Conservation (phyloP, 192 early-diverging fungal species). For the Endogone sp. region DNA sequence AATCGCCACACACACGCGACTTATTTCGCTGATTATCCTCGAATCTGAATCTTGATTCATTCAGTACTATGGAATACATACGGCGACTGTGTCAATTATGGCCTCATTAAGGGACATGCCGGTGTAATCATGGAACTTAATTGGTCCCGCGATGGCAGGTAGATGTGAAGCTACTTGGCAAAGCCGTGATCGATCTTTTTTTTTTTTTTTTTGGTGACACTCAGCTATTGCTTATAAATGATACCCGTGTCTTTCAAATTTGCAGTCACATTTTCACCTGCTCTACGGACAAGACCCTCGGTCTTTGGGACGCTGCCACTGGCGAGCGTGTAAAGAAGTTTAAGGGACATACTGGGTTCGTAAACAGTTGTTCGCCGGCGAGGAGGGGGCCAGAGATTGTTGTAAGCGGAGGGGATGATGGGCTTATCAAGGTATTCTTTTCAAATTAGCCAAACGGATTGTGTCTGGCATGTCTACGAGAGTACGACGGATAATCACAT, state of each 20-base stretch:
- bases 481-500: no score
- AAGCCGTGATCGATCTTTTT: neutral
- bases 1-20: neutral
- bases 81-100: conserved; percentile 88
- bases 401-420: conserved; percentile 85
- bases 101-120: conserved; percentile 80
- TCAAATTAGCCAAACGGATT: no score
- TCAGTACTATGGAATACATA: conserved; percentile 90
- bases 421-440: conserved; percentile 61
- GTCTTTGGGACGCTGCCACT: conserved; percentile 79
- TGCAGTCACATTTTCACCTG: conserved; percentile 73
- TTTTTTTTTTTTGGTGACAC: neutral
- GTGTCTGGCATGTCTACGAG: no score
- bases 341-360: conserved; percentile 74
- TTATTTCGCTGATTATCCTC: no score
- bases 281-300: conserved; percentile 76
- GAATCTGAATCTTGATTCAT: neutral
- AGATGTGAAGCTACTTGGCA: neutral
- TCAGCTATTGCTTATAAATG: no score
- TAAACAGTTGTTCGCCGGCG: conserved; percentile 77
- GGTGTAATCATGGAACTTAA: conserved; percentile 83
- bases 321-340: conserved; percentile 79
- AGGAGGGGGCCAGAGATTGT: conserved; percentile 71
- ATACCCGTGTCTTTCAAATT: no score
- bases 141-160: conserved; percentile 84